Evolutionary conservation across 768 basidiomycete genomes (phyloP).

Genomic region (Leccinum broughii): DNA sequence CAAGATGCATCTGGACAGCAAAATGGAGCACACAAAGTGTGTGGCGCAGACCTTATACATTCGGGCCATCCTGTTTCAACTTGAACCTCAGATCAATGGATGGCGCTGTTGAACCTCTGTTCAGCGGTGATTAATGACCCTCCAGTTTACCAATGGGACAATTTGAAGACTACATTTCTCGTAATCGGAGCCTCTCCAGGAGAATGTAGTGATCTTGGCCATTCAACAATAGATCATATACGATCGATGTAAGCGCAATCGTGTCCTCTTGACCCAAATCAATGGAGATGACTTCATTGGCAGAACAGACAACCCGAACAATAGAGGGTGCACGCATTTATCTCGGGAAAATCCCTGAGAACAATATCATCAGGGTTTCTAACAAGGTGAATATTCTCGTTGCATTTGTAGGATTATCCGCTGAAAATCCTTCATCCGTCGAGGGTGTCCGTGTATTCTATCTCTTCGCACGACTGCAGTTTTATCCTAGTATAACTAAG

Average conservation of each 20-base stretch:
- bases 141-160: neutral
- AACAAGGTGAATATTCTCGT: neutral
- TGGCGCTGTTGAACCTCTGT: neutral
- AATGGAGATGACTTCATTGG: neutral
- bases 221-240: neutral
- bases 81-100: neutral
- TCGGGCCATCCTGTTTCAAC: neutral
- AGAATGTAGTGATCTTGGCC: neutral
- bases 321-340: neutral
- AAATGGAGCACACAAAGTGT: neutral
- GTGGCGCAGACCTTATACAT: neutral
- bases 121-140: neutral
- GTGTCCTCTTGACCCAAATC: neutral
- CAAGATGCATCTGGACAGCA: neutral
- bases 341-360: neutral
- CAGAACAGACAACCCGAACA: neutral
- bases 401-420: neutral
- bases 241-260: neutral
- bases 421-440: neutral
- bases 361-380: neutral
- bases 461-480: neutral
- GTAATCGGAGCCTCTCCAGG: neutral
- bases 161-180: neutral
- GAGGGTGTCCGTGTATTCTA: neutral
- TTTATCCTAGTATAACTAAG: neutral